Percentiles rank a stretch among this genome's conserved stretches.
Conservation (phyloP, 2,329 filamentous ascomycete species). For the Penicillium glabrum region DNA sequence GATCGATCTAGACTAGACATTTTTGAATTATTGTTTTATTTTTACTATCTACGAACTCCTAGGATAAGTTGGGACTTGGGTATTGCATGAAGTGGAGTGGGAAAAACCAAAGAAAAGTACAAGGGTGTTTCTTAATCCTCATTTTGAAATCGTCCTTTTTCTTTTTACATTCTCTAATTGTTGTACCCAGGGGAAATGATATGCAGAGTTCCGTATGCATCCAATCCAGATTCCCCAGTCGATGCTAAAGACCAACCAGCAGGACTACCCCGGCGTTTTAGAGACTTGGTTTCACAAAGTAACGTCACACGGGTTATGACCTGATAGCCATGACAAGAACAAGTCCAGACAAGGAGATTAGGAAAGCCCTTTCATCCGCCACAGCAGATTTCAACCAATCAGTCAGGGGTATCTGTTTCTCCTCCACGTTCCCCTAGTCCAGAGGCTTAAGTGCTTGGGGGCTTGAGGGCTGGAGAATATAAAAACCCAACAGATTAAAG, state of each 20-base stretch:
- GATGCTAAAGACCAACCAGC: conserved; percentile 19
- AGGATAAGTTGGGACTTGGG: neutral
- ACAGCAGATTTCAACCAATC: conserved; percentile 24
- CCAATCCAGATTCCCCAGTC: conserved; percentile 21
- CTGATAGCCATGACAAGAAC: conserved; percentile 21
- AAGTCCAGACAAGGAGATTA: neutral
- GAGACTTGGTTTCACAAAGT: conserved; percentile 39
- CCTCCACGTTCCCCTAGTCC: neutral
- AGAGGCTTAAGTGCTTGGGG: neutral
- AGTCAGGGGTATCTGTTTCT: neutral
- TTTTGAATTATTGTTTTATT: conserved; percentile 4
- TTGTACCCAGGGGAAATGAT: conserved; percentile 30
- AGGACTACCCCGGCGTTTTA: conserved; percentile 29
- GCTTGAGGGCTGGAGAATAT: neutral
- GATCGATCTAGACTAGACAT: conserved; percentile 6
- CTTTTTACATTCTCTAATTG: conserved; percentile 15
- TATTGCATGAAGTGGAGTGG: neutral
- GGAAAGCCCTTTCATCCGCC: conserved; percentile 16
- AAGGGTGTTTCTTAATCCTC: neutral
- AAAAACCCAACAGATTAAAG: neutral
- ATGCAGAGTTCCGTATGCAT: conserved; percentile 36
- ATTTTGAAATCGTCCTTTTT: neutral
- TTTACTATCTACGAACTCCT: conserved; percentile 5
- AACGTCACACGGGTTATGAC: conserved; percentile 38
- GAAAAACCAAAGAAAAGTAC: neutral